These are phyloP conservation scores for Epichloe scottii DNA, from an alignment of 2,329 filamentous ascomycete genomes.

Conservation along the genomic window DNA sequence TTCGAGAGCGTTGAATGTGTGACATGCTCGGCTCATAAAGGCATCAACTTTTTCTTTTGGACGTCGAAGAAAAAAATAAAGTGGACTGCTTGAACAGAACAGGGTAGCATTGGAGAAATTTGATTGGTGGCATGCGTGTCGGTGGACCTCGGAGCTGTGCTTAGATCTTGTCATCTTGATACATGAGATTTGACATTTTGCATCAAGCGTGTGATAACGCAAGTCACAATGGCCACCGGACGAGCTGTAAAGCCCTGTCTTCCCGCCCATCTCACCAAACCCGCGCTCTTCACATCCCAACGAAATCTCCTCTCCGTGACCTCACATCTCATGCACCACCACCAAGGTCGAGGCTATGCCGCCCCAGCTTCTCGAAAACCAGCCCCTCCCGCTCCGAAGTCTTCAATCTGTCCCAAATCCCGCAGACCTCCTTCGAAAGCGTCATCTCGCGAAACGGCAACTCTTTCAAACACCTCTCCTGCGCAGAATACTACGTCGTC, in stretches of 20 bases:
- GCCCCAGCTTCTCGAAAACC: conserved; percentile 1
- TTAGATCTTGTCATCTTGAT: background rate
- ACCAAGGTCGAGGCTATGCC: conserved; percentile 2
- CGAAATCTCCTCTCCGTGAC: background rate
- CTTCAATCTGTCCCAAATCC: conserved; percentile 13
- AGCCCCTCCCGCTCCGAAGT: conserved; percentile 5
- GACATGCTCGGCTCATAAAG: too few relatives aligned
- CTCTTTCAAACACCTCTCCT: conserved; percentile 9
- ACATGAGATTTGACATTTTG: background rate
- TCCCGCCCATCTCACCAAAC: background rate
- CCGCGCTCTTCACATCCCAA: background rate
- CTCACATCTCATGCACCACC: background rate
- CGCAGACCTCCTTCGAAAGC: conserved; percentile 11
- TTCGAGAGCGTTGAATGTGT: too few relatives aligned
- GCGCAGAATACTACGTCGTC: conserved; percentile 14
- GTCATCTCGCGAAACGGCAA: conserved; percentile 9
- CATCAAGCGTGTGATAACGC: background rate
- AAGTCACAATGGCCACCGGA: background rate
- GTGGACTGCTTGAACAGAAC: background rate
- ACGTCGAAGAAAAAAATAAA: background rate
- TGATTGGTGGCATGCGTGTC: background rate
- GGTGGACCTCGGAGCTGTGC: background rate
- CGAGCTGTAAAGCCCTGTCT: background rate
- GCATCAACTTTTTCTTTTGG: too few relatives aligned
- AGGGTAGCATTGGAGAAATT: background rate